Evolutionary conservation across 2,329 filamentous ascomycete species (phyloP), one percentile per base, ranked within the genome.

Genomic region (Graphilbum sp.): DNA sequence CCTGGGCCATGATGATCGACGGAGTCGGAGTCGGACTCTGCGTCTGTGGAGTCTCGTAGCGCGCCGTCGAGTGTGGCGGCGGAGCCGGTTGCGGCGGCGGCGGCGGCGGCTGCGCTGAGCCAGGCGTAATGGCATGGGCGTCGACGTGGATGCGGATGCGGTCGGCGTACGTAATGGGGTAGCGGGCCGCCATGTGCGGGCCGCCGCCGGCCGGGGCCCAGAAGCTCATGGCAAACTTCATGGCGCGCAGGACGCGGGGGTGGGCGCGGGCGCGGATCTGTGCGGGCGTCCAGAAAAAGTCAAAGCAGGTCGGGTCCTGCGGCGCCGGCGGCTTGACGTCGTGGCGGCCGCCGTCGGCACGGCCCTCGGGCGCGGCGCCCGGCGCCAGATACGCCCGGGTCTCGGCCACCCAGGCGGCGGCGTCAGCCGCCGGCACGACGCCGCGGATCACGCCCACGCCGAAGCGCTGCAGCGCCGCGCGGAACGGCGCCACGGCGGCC

Each of bases 201-300:
- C 20, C 16, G 20, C 24, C 19, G 13, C 24, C 18, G 15, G 30
- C 15, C 20, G 55, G 58, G 24, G 79, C 71, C 78, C 79, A 83
- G 21, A 81, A 58, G 10, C 64, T 61, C 63, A 79, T 75, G 52
- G 79, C 67, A 49, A 79, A 82, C 27, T 64, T 62, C 57, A 83
- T 77, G 2, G 76, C 66, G 29, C 59, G 59, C 31, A 82, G 60
- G 42, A 82, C 64, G 46, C 70, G 66, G 4, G 75, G 71, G 46
- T 83, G 73, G 0, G 73, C 70, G 19, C 78, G 69, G n/a, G 75
- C 73, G 47, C 70, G 67, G 39, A 78, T 67, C 55, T 83, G 78
- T 1, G 75, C 69, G 0, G 75, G 75, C 5, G 76, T 77, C 78
- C 77, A 82, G 58, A 80, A 82, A 49, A 81, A 69, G 54, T 82